Conservation (phyloP, 1,284 basidiomycete genomes). For the Fomitiporia mediterranea region DNA sequence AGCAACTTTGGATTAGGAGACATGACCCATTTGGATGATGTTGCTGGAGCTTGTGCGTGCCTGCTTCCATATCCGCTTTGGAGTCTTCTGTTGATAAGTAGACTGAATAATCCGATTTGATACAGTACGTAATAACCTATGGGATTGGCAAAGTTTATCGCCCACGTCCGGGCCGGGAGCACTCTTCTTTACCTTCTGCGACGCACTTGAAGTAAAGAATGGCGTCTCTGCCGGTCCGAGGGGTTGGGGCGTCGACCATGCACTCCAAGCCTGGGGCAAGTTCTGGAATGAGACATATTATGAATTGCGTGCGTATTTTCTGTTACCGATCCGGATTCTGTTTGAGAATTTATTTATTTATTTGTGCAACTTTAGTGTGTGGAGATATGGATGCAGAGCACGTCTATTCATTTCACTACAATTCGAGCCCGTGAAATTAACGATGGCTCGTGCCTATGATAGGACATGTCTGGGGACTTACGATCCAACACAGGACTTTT, state of each 20-base stretch:
- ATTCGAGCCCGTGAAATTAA: too few relatives aligned
- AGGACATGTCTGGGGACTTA: slow-evolving; percentile 59
- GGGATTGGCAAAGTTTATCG: slow-evolving; percentile 54
- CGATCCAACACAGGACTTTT: slow-evolving; percentile 42
- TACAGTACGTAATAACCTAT: slow-evolving; percentile 51
- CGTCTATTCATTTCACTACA: slow-evolving; percentile 20
- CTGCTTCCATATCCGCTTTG: background rate
- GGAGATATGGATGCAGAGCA: slow-evolving; percentile 38
- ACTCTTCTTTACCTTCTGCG: slow-evolving; percentile 63
- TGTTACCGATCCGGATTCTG: slow-evolving; percentile 4
- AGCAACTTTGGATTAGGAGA: slow-evolving; percentile 52
- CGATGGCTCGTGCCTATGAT: background rate
- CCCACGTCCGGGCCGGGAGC: slow-evolving; percentile 37
- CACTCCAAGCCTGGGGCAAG: slow-evolving; percentile 55
- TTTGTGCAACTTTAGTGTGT: slow-evolving; percentile 36
- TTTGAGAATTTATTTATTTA: background rate
- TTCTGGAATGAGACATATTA: slow-evolving; percentile 50
- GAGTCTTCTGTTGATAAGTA: background rate
- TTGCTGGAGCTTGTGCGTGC: slow-evolving; percentile 50
- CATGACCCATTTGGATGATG: slow-evolving; percentile 61
- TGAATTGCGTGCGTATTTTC: slow-evolving; percentile 32
- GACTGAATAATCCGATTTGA: slow-evolving; percentile 2
- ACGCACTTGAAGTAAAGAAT: slow-evolving; percentile 65
- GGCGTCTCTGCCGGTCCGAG: slow-evolving; percentile 47
- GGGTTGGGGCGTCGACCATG: slow-evolving; percentile 63